A percentile compares a stretch with the other conserved stretches of the same genome.
Conservation (phyloP, 352 stramenopile genomes). For the Pilasporangium apinafurcum region DNA sequence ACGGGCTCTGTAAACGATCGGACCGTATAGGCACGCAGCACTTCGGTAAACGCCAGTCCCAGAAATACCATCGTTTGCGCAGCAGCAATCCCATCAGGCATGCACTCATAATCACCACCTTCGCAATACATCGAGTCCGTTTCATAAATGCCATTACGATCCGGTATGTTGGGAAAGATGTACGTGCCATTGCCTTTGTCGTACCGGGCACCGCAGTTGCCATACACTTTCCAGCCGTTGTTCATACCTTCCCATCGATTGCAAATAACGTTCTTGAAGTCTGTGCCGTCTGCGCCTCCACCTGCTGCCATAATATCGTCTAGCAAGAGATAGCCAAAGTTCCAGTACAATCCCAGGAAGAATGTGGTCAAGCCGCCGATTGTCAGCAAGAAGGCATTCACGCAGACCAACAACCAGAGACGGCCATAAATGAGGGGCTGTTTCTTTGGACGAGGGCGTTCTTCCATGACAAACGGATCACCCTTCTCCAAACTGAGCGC, state of each 20-base stretch:
- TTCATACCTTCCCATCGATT: conserved; percentile 39
- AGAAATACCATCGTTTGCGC: conserved; percentile 76
- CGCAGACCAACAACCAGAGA: conserved; percentile 52
- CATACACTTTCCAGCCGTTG: conserved; percentile 39
- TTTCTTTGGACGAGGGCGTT: conserved; percentile 49
- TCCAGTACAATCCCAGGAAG: conserved; percentile 65
- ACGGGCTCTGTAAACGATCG: conserved; percentile 63
- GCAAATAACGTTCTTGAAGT: conserved; percentile 57
- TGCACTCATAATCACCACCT: conserved; percentile 50
- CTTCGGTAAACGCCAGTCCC: conserved; percentile 61
- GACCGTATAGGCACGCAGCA: conserved; percentile 72
- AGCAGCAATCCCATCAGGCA: conserved; percentile 46
- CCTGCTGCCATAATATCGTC: conserved; percentile 48
- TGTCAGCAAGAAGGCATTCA: conserved; percentile 52
- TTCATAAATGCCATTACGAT: too few species aligned
- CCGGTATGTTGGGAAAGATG: too few species aligned
- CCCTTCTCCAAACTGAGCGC: conserved; percentile 81
- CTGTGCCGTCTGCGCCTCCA: conserved; percentile 26
- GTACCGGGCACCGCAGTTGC: conserved; percentile 44
- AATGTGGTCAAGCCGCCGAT: conserved; percentile 36
- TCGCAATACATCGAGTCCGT: conserved; percentile 41
- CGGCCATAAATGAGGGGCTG: conserved; percentile 48
- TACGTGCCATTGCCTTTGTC: conserved; percentile 33
- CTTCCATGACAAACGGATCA: conserved; percentile 56
- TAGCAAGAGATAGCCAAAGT: conserved; percentile 42